Evolutionary conservation across 768 basidiomycete species (phyloP), one percentile per base, ranked within the genome.

Genomic region (Panellus pusillus): DNA sequence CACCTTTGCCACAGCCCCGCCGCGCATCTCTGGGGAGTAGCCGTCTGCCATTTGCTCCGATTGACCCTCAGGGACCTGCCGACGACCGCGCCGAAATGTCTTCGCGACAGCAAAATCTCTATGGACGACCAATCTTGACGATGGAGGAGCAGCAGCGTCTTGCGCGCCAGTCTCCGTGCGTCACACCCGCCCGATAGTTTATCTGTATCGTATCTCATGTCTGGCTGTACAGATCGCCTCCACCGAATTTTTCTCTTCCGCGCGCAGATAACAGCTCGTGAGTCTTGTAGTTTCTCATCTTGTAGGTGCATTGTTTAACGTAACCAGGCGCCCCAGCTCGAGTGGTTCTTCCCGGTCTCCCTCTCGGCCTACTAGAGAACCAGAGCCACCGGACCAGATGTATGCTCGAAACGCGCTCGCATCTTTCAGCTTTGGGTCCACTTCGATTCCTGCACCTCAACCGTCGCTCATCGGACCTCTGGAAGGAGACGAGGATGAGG

Each of bases 401-500:
- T 79, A 79, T 58, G 72, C 73, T 1, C 71, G 70, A 36, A 75
- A 79, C 55, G 70, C 73, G 31, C 73, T 81, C 43, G 65, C 72
- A 12, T 72, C 75, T 2, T 81, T 78, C 61, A 72, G 74, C 12
- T 81, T 81, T 57, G 80, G 80, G 4, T 69, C 74, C 44, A 72
- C 73, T 8, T 65, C 70, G 15, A 57, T 69, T 18, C 66, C 66
- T 11, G 60, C 72, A 14, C 57, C 68, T 14, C 67, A 72, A 5
- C 61, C 65, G 8, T 66, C 64, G 18, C 55, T 68, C 37, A 58
- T 74, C 47, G 74, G 77, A 49, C 75, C 75, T 3, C 58, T 74
- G n/a, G 60, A 64, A 19, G 73, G 75, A 44, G 68, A 50, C 41
- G 57, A 63, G 43, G 62, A 71, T 38, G 61, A 60, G 19, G 19